phyloP scores from a whole-genome alignment of 192 early-diverging fungal species.

The Coemansia umbellata region DNA sequence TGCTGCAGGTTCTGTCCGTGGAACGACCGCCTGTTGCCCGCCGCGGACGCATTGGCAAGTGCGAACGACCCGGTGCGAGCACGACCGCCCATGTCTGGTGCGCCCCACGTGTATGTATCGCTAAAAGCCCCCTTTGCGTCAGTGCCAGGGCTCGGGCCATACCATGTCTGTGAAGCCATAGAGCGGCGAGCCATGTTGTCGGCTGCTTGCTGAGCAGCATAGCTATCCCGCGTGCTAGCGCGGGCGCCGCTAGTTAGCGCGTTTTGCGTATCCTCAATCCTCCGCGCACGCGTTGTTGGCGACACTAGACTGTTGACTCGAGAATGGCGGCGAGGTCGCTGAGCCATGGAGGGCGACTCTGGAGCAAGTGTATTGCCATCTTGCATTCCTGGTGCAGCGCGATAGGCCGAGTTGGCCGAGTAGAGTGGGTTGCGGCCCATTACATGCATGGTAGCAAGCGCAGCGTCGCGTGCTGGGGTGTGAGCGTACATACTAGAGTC shows the following conservation, averaged over 20 bases:
- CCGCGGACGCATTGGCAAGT: neutral
- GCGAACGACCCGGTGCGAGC: constrained; percentile 37
- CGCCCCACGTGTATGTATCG: constrained; percentile 41
- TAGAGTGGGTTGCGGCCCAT: constrained; percentile 10
- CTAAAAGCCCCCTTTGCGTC: constrained; percentile 18
- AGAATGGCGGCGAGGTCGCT: constrained; percentile 9
- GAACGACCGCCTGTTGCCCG: constrained; percentile 1
- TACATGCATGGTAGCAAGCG: constrained; percentile 14
- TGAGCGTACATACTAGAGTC: constrained; percentile 41
- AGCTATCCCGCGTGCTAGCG: neutral
- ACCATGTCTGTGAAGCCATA: constrained; percentile 16
- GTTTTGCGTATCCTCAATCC: constrained; percentile 35
- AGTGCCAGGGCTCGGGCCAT: neutral
- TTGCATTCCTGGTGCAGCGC: constrained; percentile 4
- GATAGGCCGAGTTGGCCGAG: constrained; percentile 6
- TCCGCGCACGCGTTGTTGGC: constrained; percentile 31
- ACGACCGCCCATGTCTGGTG: constrained; percentile 6
- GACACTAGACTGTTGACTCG: constrained; percentile 39
- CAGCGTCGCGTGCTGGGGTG: constrained; percentile 29
- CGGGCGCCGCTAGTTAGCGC: constrained; percentile 28
- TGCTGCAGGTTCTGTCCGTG: constrained; percentile 6
- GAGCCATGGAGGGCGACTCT: constrained; percentile 14
- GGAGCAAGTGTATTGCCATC: constrained; percentile 5
- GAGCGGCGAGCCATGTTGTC: constrained; percentile 5
- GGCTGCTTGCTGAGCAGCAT: neutral